Conservation (phyloP, 306 rosid genomes). For the Cicer pinnatifidum region DNA sequence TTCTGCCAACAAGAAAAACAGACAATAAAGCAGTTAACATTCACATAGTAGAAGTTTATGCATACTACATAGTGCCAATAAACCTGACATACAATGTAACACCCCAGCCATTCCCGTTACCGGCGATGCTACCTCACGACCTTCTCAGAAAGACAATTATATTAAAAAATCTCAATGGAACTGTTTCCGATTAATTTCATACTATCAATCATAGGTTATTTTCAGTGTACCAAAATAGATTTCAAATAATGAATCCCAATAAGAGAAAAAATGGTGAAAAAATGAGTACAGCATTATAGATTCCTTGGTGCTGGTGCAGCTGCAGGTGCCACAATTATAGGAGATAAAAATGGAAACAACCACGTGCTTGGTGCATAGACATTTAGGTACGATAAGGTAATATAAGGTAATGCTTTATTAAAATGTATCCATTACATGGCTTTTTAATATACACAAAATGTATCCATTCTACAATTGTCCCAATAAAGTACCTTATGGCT, state of each 20-base stretch:
- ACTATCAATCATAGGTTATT: too few species aligned
- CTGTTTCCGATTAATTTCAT: too few species aligned
- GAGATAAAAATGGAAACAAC: neutral
- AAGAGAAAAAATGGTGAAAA: neutral
- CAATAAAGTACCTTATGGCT: constrained; percentile 19
- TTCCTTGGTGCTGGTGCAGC: constrained; percentile 5
- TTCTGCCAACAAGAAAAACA: constrained; percentile 64
- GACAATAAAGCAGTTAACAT: constrained; percentile 35
- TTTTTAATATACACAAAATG: neutral
- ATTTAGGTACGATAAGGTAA: neutral
- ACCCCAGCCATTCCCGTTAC: too few species aligned
- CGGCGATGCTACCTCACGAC: too few species aligned
- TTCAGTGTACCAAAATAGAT: too few species aligned
- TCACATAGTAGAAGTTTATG: constrained; percentile 23
- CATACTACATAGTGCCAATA: constrained; percentile 20
- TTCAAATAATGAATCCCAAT: neutral
- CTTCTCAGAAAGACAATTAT: too few species aligned
- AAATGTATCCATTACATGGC: too few species aligned
- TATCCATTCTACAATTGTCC: constrained; percentile 10
- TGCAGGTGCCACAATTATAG: constrained; percentile 27
- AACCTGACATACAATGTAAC: constrained; percentile 33
- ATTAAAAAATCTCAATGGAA: neutral
- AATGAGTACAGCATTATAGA: neutral
- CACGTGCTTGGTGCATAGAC: constrained; percentile 33
- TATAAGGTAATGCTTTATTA: too few species aligned